Evolutionary conservation across 495 filamentous ascomycete genomes (phyloP).

Genomic region (Aspergillus carlsbadensis): DNA sequence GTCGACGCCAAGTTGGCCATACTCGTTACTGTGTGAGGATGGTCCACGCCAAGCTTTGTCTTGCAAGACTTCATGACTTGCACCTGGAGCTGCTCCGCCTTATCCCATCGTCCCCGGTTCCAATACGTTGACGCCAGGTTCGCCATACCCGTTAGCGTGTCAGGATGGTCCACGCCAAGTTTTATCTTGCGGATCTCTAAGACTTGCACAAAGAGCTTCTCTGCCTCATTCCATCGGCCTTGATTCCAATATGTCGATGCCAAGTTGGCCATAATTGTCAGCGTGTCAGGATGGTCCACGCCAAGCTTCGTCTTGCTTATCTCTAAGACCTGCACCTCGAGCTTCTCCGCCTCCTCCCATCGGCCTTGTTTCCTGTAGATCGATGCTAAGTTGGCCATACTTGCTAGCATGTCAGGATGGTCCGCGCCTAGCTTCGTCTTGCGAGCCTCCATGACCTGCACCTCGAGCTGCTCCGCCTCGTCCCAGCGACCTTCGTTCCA

Average conservation of each 20-base stretch:
- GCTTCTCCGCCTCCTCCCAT: too few species aligned
- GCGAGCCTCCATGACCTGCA: not conserved
- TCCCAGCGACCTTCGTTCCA: not conserved
- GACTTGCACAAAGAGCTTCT: not conserved
- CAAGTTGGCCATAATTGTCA: too few species aligned
- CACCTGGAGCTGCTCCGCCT: not conserved
- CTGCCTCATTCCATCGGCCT: constrained; percentile 7
- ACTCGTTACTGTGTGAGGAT: too few species aligned
- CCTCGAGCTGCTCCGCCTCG: not conserved
- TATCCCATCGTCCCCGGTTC: not conserved
- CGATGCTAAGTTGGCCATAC: too few species aligned
- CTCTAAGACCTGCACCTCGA: too few species aligned
- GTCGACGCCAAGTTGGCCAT: not conserved
- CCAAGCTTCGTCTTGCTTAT: too few species aligned
- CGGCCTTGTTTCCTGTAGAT: too few species aligned
- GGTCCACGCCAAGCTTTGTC: not conserved
- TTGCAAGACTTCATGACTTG: not conserved
- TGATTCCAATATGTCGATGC: too few species aligned
- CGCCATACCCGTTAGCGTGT: not conserved
- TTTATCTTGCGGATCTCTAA: constrained; percentile 5
- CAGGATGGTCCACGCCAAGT: not conserved
- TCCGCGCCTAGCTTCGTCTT: not conserved
- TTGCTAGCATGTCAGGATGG: constrained; percentile 7
- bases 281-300: too few species aligned
- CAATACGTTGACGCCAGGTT: not conserved